A percentile compares a stretch with the other conserved stretches of the same genome.
phyloP scores from a whole-genome alignment of 306 rosid genomes.

The Citrullus amarus region DNA sequence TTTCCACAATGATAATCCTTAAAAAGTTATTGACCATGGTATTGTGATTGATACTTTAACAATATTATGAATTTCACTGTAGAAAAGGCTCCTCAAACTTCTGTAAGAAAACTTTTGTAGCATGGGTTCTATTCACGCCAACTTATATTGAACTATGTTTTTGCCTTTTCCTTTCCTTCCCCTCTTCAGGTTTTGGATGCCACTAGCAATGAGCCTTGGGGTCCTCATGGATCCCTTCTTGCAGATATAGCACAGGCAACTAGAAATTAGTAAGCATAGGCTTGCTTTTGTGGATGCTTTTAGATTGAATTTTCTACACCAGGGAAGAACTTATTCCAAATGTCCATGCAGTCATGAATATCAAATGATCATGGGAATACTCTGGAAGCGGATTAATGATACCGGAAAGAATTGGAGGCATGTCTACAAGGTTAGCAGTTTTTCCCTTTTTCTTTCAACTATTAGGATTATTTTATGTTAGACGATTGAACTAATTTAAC shows the following conservation, averaged over 20 bases:
- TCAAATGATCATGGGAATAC: slow-evolving; percentile 85
- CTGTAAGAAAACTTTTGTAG: neutral
- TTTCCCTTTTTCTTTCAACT: neutral
- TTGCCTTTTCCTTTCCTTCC: neutral
- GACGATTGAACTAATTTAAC: neutral
- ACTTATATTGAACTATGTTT: neutral
- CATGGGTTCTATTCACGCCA: neutral
- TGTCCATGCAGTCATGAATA: slow-evolving; percentile 70
- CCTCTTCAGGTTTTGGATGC: slow-evolving; percentile 78
- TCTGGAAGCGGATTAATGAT: slow-evolving; percentile 96
- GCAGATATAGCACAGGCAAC: slow-evolving; percentile 90
- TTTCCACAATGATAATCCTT: neutral
- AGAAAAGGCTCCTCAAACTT: neutral
- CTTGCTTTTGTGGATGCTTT: slow-evolving; percentile 9
- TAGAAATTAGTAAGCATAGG: slow-evolving; percentile 66
- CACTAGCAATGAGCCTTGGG: slow-evolving; percentile 99
- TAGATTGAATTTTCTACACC: slow-evolving; percentile 12
- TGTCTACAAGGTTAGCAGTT: slow-evolving; percentile 70
- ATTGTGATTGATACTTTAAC: neutral
- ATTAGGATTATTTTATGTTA: neutral
- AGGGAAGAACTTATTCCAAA: slow-evolving; percentile 20
- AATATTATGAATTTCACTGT: neutral
- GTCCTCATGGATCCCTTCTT: slow-evolving; percentile 98
- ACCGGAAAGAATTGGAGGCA: slow-evolving; percentile 99
- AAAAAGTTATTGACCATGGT: neutral